These are phyloP conservation scores for Torrubiellomyces zombiae DNA, from an alignment of 2,329 filamentous ascomycete genomes.

Conservation along the genomic window DNA sequence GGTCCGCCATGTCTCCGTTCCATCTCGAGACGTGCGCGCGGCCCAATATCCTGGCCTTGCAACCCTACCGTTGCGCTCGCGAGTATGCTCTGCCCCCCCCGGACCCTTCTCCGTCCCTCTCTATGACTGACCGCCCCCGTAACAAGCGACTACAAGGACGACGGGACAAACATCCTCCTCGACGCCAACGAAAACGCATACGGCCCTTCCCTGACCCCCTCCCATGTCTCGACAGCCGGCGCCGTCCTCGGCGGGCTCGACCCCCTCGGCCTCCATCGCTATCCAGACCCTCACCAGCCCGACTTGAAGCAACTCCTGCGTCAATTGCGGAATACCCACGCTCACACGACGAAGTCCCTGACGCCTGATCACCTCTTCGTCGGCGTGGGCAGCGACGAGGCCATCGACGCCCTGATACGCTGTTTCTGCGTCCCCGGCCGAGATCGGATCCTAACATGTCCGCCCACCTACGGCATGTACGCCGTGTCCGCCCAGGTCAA, in stretches of 20 bases:
- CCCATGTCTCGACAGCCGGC: constrained; percentile 24
- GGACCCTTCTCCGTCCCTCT: background rate
- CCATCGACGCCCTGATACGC: constrained; percentile 82
- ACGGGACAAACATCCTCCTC: constrained; percentile 87
- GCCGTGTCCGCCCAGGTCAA: constrained; percentile 86
- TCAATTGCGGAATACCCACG: constrained; percentile 69
- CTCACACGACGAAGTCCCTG: constrained; percentile 58
- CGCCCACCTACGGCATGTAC: constrained; percentile 98
- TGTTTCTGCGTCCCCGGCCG: constrained; percentile 79
- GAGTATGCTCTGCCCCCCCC: constrained; percentile 39
- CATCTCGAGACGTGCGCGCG: constrained; percentile 59
- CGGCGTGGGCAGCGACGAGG: constrained; percentile 91
- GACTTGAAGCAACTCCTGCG: constrained; percentile 79
- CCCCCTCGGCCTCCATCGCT: constrained; percentile 72
- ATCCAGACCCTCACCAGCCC: constrained; percentile 88
- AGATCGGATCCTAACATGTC: constrained; percentile 87
- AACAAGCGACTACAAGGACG: constrained; percentile 92
- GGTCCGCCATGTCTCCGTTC: constrained; percentile 42
- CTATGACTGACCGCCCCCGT: constrained; percentile 6
- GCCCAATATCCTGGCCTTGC: constrained; percentile 57
- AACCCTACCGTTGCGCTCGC: constrained; percentile 68
- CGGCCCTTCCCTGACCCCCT: constrained; percentile 55
- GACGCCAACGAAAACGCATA: constrained; percentile 98
- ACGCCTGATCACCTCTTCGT: constrained; percentile 78
- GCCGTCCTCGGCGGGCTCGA: constrained; percentile 35